A percentile compares a stretch with the other conserved stretches of the same genome.
Conservation (phyloP, 495 filamentous ascomycete genomes). For the Parathielavia appendiculata region DNA sequence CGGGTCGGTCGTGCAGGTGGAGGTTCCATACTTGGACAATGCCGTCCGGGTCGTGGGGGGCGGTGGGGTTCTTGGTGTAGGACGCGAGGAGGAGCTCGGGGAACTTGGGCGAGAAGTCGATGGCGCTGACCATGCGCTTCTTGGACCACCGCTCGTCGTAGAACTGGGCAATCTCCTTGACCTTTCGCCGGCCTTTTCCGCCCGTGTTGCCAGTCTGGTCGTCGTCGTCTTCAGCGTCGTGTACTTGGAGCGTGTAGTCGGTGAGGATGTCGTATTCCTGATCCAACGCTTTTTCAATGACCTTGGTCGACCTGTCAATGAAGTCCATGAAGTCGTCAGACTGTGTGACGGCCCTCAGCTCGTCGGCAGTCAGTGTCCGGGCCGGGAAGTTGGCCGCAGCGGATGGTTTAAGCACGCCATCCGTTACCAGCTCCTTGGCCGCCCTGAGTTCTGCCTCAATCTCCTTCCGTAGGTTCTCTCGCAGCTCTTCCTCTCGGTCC, state of each 20-base stretch:
- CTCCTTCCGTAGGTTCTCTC: constrained; percentile 76
- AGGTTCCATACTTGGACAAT: constrained; percentile 96
- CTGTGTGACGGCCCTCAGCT: constrained; percentile 83
- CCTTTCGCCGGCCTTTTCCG: constrained; percentile 69
- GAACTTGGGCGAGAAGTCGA: constrained; percentile 93
- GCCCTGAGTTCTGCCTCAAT: constrained; percentile 87
- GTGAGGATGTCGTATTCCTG: constrained; percentile 90
- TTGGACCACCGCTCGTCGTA: constrained; percentile 94
- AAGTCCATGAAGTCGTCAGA: constrained; percentile 94
- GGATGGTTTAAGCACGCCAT: constrained; percentile 44
- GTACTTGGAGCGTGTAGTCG: constrained; percentile 79
- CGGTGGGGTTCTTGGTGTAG: constrained; percentile 93
- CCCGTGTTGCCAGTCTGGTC: constrained; percentile 65
- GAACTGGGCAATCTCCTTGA: constrained; percentile 87
- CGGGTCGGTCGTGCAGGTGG: constrained; percentile 85
- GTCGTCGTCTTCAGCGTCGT: constrained; percentile 73
- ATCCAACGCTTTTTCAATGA: constrained; percentile 92
- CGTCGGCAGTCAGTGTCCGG: constrained; percentile 76
- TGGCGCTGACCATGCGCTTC: constrained; percentile 89
- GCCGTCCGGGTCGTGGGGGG: constrained; percentile 91
- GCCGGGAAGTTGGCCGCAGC: constrained; percentile 63
- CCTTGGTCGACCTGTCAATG: constrained; percentile 90
- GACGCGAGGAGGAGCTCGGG: constrained; percentile 87
- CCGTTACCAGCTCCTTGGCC: constrained; percentile 51
- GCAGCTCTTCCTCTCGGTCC: constrained; percentile 81